Evolutionary conservation across 768 basidiomycete genomes (phyloP).

Genomic region (Vishniacozyma victoriae): DNA sequence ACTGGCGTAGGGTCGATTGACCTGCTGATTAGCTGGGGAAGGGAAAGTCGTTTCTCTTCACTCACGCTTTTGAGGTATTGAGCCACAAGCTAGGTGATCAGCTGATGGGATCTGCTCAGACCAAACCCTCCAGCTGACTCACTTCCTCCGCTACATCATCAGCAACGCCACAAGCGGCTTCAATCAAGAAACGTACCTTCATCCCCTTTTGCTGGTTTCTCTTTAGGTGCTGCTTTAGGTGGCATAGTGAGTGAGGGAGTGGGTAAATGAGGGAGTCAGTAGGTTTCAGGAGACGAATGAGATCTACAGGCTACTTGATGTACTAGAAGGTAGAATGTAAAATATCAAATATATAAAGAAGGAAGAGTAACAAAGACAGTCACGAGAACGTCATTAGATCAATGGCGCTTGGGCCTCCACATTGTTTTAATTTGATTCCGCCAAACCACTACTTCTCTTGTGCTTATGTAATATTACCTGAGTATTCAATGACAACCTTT

Average conservation of each 20-base stretch:
- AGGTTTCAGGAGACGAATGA: not conserved
- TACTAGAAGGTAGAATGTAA: not conserved
- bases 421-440: too few species aligned
- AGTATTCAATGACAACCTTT: too few species aligned
- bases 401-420: too few species aligned
- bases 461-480: too few species aligned
- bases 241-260: slow-evolving; percentile 27
- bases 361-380: not conserved
- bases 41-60: not conserved
- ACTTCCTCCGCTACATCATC: slow-evolving; percentile 36
- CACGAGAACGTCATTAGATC: too few species aligned
- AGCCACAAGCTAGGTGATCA: slow-evolving; percentile 50
- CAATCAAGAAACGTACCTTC: slow-evolving; percentile 32
- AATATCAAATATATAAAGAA: not conserved
- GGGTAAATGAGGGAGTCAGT: not conserved
- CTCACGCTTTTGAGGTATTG: slow-evolving; percentile 70
- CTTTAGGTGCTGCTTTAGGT: slow-evolving; percentile 35
- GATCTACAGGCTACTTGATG: not conserved
- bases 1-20: slow-evolving; percentile 89
- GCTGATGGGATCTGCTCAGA: not conserved
- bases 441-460: too few species aligned
- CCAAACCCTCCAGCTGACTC: not conserved
- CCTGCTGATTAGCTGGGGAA: slow-evolving; percentile 51
- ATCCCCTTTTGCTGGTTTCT: slow-evolving; percentile 44
- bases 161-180: not conserved